Percentiles rank a stretch among this genome's conserved stretches.
phyloP scores from a whole-genome alignment of 2,329 filamentous ascomycete genomes.

The Pseudogymnoascus sp. region DNA sequence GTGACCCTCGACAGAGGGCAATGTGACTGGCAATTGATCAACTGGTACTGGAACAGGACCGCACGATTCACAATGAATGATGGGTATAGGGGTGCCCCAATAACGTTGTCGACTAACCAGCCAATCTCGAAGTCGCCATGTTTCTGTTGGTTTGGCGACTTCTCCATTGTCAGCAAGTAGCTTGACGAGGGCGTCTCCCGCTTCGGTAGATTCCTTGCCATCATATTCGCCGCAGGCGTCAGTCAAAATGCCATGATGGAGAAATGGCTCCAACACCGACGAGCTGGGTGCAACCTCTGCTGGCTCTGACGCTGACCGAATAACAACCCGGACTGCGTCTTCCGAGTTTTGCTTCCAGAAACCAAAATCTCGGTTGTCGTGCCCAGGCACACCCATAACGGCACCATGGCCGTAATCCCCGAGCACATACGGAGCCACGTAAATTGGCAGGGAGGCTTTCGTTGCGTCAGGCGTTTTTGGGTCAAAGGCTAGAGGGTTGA shows the following conservation, averaged over 20 bases:
- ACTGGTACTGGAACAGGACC: constrained; percentile 72
- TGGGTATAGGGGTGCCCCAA: constrained; percentile 86
- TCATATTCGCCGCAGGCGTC: constrained; percentile 56
- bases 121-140: constrained; percentile 82
- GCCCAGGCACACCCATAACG: constrained; percentile 85
- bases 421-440: constrained; percentile 76
- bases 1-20: constrained; percentile 62
- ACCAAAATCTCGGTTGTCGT: constrained; percentile 68
- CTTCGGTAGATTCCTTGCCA: constrained; percentile 55
- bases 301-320: constrained; percentile 37
- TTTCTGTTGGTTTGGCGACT: constrained; percentile 56
- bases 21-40: constrained; percentile 64
- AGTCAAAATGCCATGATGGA: constrained; percentile 60
- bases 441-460: constrained; percentile 60
- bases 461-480: constrained; percentile 41
- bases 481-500: constrained; percentile 57
- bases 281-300: constrained; percentile 38
- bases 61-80: constrained; percentile 71
- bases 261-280: constrained; percentile 46
- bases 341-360: constrained; percentile 70
- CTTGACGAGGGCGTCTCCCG: constrained; percentile 51
- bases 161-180: constrained; percentile 44
- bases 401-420: constrained; percentile 81
- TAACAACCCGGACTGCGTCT: constrained; percentile 54
- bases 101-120: constrained; percentile 86